Base-by-base conservation (phyloP, 1,284 basidiomycete genomes). In the Apiotrichum siamense region DNA sequence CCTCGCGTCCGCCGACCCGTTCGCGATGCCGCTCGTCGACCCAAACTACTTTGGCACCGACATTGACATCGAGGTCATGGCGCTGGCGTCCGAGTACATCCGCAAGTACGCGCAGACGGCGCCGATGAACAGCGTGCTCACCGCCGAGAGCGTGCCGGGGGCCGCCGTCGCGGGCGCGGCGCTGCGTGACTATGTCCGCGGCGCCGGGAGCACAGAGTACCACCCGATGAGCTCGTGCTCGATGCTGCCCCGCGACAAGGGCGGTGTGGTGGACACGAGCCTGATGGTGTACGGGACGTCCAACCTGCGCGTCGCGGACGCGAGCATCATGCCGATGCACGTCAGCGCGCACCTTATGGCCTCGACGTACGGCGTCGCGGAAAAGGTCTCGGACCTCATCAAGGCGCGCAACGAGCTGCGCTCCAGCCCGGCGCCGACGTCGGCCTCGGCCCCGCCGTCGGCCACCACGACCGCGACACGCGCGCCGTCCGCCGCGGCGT, bases 351-450 rank as follows among this genome's bases (percentile, higher is more conserved):
- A 76, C 58, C 56, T 68, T 45, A 75, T 75, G 71, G 67, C 65
- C 9, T 57, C 82, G 9, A 79, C 80, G 1, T 89, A 85, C 63
- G 86, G 83, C 29, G 73, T 86, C 36, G 84, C 83, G 4, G 84
- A 87, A 70, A 80, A 81, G 64, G 84, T 80, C 1, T 77, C 83
- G 4, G 77, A 78, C 37, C 75, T 86, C 49, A 82, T 87, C 67
- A 79, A 80, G 64, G 9, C 10, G 13, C 38, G 45, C 47, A 25
- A 32, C 41, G 18, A 33, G 27, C 35, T 26, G 18, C 24, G 26
- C 26, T 24, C 38, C 27, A 35, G 20, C 2, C n/a, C 25, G 17
- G 9, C 44, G 5, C 3, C 25, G 12, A 5, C 21, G 13, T 39
- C 53, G 23, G 26, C 44, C 10, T 15, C 26, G 4, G 18, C 45